phyloP scores from a whole-genome alignment of 148 eudicot genomes.

The Camellia sinensis region DNA sequence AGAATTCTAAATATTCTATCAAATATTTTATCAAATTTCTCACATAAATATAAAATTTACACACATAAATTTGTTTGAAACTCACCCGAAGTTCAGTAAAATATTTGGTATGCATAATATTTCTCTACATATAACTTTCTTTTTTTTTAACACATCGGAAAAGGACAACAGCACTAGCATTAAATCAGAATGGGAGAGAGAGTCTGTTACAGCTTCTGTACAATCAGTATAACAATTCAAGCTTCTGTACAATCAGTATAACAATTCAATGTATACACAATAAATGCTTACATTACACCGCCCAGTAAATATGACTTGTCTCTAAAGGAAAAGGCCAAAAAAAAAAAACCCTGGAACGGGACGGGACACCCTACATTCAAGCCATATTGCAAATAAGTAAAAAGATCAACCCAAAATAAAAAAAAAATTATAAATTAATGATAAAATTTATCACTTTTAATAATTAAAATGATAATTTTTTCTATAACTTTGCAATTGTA shows the following conservation, averaged over 20 bases:
- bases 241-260: conserved; percentile 15
- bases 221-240: conserved; percentile 8
- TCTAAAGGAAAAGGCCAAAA: not conserved
- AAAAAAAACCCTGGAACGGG: not conserved
- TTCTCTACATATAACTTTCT: too few species aligned
- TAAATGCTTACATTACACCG: not conserved
- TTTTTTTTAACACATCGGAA: too few species aligned
- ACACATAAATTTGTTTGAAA: too few species aligned
- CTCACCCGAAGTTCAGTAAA: too few species aligned
- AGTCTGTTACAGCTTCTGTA: conserved; percentile 14
- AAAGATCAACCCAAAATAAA: not conserved
- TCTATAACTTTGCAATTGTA: too few species aligned
- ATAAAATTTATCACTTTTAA: too few species aligned
- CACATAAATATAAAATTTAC: too few species aligned
- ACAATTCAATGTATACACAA: conserved; percentile 11
- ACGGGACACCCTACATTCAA: not conserved
- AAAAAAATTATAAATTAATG: not conserved
- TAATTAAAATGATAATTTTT: too few species aligned
- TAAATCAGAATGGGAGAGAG: not conserved
- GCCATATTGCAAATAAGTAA: too few species aligned
- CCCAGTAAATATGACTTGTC: conserved; percentile 4
- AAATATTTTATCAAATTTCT: too few species aligned
- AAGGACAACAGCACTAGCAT: not conserved
- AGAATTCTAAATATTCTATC: too few species aligned
- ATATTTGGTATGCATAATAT: too few species aligned